Evolutionary conservation across 768 basidiomycete genomes (phyloP), one percentile per base, ranked within the genome.

Genomic region (Antrodiella citrinella): DNA sequence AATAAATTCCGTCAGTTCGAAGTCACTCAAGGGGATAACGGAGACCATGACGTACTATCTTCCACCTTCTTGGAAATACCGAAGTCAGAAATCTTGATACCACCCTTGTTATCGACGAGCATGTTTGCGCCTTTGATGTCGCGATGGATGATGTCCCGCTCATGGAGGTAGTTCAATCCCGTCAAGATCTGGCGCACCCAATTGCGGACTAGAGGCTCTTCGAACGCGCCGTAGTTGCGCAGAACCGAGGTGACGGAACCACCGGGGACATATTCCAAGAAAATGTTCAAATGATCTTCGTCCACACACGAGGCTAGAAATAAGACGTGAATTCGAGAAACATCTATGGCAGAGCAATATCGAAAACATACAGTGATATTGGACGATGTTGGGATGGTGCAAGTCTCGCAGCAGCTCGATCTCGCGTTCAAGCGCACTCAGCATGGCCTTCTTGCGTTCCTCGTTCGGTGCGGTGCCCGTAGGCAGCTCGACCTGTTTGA

Each of bases 111-210:
- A 64, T 97, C 94, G 2, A 96, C 93, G 51, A 99, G 82, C 50
- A 99, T 96, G 64, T 99, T 98, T 30, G 90, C 96, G 19, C 96
- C 96, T 63, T 99, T 99, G 73, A 99, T 99, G 62, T 99, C 96
- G 10, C 93, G 87, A 67, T 97, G 93, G 51, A 97, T 92, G 65
- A 97, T 96, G 57, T 89, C 91, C 11, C 88, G 80, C 57, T 91
- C 89, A 57, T 97, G 93, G 10, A 97, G 77, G 58, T 96, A 97
- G 61, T 84, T 80, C 48, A 97, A 75, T 10, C 93, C 93, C 45
- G 82, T 81, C 40, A 94, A 72, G 54, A 95, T 95, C 65, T 96
- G 94, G 20, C 89, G 78, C 45, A 94, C 89, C 65, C 94, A 97
- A 61, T 90, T 94, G 57, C 86, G 84, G 40, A 95, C 91, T 3